Evolutionary conservation across 495 filamentous ascomycete species (phyloP).

Genomic region (Aspergillus conjunctus): DNA sequence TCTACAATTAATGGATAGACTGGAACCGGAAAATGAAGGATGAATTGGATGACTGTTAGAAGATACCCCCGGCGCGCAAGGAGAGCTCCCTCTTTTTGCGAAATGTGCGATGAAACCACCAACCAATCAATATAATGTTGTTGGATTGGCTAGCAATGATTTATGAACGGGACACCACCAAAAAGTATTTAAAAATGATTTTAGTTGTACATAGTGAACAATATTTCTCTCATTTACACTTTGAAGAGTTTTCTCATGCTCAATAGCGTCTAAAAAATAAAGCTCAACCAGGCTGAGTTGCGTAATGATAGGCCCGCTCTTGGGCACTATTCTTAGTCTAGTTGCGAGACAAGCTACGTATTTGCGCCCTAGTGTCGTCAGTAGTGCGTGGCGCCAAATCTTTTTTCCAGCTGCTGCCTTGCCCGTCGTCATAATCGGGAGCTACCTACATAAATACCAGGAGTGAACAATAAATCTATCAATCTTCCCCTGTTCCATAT

Average conservation of each 20-base stretch:
- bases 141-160: conserved; percentile 35
- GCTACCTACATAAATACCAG: neutral
- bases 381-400: neutral
- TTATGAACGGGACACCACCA: conserved; percentile 31
- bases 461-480: neutral
- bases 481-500: too few species aligned
- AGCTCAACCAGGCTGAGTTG: conserved; percentile 1
- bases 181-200: conserved; percentile 38
- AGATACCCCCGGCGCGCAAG: conserved; percentile 42
- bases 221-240: neutral
- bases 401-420: neutral
- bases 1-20: conserved; percentile 42
- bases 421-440: neutral
- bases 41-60: conserved; percentile 41
- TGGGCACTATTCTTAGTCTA: conserved; percentile 14
- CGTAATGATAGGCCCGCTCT: conserved; percentile 7
- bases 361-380: neutral
- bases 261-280: neutral
- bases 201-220: conserved; percentile 26
- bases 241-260: neutral
- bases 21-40: conserved; percentile 29
- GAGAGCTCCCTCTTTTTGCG: conserved; percentile 15
- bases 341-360: neutral
- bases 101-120: conserved; percentile 17
- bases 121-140: conserved; percentile 17